Base-by-base conservation (phyloP, 2,329 filamentous ascomycete genomes). In the Phialocephala subalpina region DNA sequence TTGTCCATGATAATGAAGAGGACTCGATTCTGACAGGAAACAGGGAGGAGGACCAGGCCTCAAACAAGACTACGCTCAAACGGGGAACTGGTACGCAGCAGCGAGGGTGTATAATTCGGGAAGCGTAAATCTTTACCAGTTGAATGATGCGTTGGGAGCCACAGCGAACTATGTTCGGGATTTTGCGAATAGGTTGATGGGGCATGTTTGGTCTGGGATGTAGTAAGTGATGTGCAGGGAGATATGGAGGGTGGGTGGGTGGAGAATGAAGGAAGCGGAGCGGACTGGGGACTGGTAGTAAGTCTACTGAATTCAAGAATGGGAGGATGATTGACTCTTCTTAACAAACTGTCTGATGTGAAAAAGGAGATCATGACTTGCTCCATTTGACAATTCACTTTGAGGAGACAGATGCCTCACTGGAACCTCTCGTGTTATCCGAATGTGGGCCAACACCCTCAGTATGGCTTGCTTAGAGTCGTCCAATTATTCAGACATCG, bases 61-160 rank as follows among this genome's bases (percentile, higher is more conserved):
- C 11, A 65, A 67, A 16, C 71, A 75, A 58, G 45, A 35, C 14
- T 65, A 18, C 6, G 45, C 55, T 66, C 58, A 73, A 67, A 62
- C 64, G 68, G 70, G 72, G 53, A 70, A 69, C 40, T 71, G 69
- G 59, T 77, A 77, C 65, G 70, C 69, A 42, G 75, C 71, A 12
- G 65, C 70, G 40, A 67, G 75, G 47, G 67, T 60, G 45, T 77
- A 76, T 64, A 77, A 77, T 67, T 75, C 73, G 20, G 75, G 75
- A 7, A 66, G 60, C 56, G 71, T 77, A 36, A 61, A 74, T 67
- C 60, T 67, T 45, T 58, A 29, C 18, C 56, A 77, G 58, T 62
- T 77, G 60, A 73, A 70, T 56, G 64, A 75, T 55, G 68, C 66
- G n/a, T 40, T 67, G 35, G 73, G 72, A 16, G 75, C 73, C 16